These are phyloP conservation scores for Penicillium dipodomyicola DNA, from an alignment of 495 filamentous ascomycete species.

Conservation along the genomic window DNA sequence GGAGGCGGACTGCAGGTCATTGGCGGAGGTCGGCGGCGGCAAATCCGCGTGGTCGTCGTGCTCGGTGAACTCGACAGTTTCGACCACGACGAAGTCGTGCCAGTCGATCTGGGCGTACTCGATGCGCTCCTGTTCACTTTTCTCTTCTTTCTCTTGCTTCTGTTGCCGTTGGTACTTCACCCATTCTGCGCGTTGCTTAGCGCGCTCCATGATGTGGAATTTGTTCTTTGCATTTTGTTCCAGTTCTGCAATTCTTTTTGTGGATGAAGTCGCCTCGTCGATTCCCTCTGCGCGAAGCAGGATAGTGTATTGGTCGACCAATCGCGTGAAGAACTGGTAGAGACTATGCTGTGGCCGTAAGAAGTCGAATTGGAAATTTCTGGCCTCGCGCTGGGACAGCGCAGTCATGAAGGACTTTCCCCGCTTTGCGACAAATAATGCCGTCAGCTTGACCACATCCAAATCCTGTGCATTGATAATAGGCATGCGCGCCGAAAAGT, in stretches of 20 bases:
- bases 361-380: slow-evolving; percentile 97
- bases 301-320: slow-evolving; percentile 93
- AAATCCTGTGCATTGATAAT: slow-evolving; percentile 95
- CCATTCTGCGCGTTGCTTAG: slow-evolving; percentile 83
- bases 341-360: slow-evolving; percentile 91
- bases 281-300: slow-evolving; percentile 66
- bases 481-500: slow-evolving; percentile 96
- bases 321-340: slow-evolving; percentile 87
- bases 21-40: slow-evolving; percentile 82
- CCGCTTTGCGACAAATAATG: slow-evolving; percentile 85
- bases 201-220: slow-evolving; percentile 74
- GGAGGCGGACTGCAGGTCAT: slow-evolving; percentile 88
- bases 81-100: slow-evolving; percentile 96
- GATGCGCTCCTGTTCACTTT: slow-evolving; percentile 78
- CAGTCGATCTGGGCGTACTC: slow-evolving; percentile 93
- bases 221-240: slow-evolving; percentile 75
- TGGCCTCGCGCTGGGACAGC: slow-evolving; percentile 78
- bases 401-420: slow-evolving; percentile 87
- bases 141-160: slow-evolving; percentile 84
- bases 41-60: slow-evolving; percentile 81
- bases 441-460: slow-evolving; percentile 86
- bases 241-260: slow-evolving; percentile 69
- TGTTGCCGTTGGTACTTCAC: slow-evolving; percentile 79
- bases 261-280: slow-evolving; percentile 64
- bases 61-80: slow-evolving; percentile 92